Conservation (phyloP, 352 stramenopile species). For the Phytopythium aichiense region DNA sequence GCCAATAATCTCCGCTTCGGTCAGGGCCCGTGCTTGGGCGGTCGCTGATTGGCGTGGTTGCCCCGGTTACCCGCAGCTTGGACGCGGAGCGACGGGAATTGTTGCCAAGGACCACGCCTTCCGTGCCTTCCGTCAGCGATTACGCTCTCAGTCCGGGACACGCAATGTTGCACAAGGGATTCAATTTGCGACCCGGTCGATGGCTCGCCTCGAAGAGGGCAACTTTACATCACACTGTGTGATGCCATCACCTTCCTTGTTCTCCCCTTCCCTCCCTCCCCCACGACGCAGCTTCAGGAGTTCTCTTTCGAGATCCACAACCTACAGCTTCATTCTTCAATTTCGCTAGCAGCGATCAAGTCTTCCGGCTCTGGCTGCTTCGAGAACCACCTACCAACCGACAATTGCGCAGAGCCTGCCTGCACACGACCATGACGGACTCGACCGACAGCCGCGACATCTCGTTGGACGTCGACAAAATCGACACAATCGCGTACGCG, state of each 20-base stretch:
- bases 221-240: neutral
- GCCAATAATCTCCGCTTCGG: neutral
- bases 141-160: neutral
- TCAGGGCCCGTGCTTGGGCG: neutral
- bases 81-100: neutral
- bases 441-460: slow-evolving; percentile 8
- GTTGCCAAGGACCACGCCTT: neutral
- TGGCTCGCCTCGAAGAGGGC: neutral
- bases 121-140: slow-evolving; percentile 1
- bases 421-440: neutral
- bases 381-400: neutral
- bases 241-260: slow-evolving; percentile 1
- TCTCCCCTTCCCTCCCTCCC: neutral
- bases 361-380: neutral
- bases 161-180: slow-evolving; percentile 5
- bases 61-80: neutral
- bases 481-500: slow-evolving; percentile 10
- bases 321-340: neutral
- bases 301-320: neutral
- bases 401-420: neutral
- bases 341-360: neutral
- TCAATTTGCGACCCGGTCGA: neutral
- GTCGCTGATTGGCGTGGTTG: neutral
- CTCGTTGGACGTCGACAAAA: slow-evolving; percentile 9
- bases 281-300: neutral